Conservation (phyloP, 1,284 basidiomycete species). For the Tilletiaria anomala region DNA sequence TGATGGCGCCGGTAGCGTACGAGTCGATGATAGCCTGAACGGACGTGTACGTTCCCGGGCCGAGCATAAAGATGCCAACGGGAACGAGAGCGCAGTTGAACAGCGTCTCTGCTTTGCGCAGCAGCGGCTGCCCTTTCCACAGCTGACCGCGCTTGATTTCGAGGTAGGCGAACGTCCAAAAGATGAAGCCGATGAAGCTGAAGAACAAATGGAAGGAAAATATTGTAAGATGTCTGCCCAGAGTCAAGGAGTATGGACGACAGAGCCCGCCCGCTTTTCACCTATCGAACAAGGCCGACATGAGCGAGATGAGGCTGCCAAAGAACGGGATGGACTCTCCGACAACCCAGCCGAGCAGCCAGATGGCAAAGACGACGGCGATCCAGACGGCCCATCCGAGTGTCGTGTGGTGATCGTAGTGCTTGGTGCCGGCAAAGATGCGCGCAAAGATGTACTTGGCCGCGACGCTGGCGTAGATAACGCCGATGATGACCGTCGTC, state of each 20-base stretch:
- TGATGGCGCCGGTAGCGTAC: conserved; percentile 16
- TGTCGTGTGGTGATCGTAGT: conserved; percentile 45
- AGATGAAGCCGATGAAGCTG: too few relatives aligned
- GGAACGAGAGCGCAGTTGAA: conserved; percentile 42
- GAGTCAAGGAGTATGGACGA: not conserved
- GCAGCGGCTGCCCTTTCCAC: conserved; percentile 14
- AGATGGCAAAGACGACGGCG: conserved; percentile 48
- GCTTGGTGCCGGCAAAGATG: conserved; percentile 27
- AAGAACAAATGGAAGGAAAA: too few relatives aligned
- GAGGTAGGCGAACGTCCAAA: conserved; percentile 41
- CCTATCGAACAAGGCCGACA: conserved; percentile 39
- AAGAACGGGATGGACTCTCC: conserved; percentile 45
- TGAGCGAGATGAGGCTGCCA: conserved; percentile 42
- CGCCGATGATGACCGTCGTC: conserved; percentile 24
- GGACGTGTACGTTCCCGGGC: conserved; percentile 41
- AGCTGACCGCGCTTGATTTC: conserved; percentile 40
- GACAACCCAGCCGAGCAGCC: conserved; percentile 52
- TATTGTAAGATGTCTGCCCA: not conserved
- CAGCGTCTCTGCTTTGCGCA: conserved; percentile 19
- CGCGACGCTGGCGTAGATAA: conserved; percentile 21
- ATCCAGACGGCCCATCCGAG: conserved; percentile 52
- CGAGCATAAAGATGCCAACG: conserved; percentile 43
- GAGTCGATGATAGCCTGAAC: conserved; percentile 44
- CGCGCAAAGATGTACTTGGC: conserved; percentile 35
- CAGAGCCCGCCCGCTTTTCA: conserved; percentile 20